Evolutionary conservation across 352 stramenopile genomes (phyloP).

Genomic region (Blastocystis sp.): DNA sequence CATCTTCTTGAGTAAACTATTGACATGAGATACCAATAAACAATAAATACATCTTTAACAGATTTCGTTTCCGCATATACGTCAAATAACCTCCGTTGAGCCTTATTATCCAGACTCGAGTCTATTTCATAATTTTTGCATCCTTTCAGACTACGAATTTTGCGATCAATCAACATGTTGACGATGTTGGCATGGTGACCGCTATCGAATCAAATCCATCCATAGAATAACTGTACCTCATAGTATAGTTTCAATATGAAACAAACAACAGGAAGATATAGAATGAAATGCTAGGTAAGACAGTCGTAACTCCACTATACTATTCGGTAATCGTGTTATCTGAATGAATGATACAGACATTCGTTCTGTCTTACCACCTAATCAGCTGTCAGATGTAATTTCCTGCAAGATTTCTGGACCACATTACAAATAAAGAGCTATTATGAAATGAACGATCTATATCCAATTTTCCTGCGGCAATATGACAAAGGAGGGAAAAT

Average conservation of each 20-base stretch:
- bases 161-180: not conserved
- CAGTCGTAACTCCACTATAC: no score
- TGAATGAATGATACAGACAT: no score
- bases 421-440: no score
- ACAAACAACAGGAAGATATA: not conserved
- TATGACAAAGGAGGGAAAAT: constrained; percentile 23
- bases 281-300: not conserved
- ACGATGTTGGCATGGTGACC: constrained; percentile 15
- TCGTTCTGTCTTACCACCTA: no score
- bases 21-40: not conserved
- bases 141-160: not conserved
- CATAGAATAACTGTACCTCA: not conserved
- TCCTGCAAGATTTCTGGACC: no score
- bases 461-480: no score
- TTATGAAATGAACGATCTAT: no score
- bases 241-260: not conserved
- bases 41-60: constrained; percentile 3
- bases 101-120: not conserved
- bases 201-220: not conserved
- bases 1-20: constrained; percentile 32
- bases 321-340: no score
- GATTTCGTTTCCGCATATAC: constrained; percentile 43
- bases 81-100: not conserved
- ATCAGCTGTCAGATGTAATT: no score
- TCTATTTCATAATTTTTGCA: not conserved